Conservation (phyloP, 345 rosid species). For the Schrenkiella parvula region DNA sequence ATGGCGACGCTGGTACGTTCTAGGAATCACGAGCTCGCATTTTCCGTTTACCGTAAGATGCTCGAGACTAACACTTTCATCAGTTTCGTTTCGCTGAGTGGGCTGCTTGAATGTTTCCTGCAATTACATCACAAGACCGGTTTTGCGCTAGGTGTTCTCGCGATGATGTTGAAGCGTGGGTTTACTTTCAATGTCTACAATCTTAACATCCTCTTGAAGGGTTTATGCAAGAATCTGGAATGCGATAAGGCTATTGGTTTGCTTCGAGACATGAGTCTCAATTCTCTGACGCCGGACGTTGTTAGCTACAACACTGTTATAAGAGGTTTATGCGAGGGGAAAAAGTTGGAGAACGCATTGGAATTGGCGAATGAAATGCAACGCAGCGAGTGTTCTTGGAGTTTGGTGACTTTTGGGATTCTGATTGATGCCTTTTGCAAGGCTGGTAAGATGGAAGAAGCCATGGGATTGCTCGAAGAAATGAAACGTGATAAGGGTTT, state of each 20-base stretch:
- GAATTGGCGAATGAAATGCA: slow-evolving; percentile 44
- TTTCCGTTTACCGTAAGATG: slow-evolving; percentile 46
- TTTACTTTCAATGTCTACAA: slow-evolving; percentile 39
- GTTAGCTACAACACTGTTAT: slow-evolving; percentile 48
- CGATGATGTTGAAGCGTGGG: slow-evolving; percentile 57
- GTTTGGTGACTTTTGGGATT: slow-evolving; percentile 40
- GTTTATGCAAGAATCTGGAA: slow-evolving; percentile 43
- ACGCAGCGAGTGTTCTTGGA: slow-evolving; percentile 34
- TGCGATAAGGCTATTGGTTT: slow-evolving; percentile 36
- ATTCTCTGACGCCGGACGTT: slow-evolving; percentile 35
- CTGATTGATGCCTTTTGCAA: slow-evolving; percentile 60
- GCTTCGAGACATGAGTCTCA: slow-evolving; percentile 40
- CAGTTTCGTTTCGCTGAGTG: slow-evolving; percentile 47
- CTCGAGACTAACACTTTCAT: slow-evolving; percentile 31
- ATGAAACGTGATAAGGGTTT: slow-evolving; percentile 45
- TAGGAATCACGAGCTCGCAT: slow-evolving; percentile 42
- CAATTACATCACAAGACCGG: slow-evolving; percentile 18
- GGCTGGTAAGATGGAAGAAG: slow-evolving; percentile 48
- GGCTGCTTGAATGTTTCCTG: slow-evolving; percentile 53
- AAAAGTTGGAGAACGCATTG: slow-evolving; percentile 38
- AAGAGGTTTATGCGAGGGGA: slow-evolving; percentile 49
- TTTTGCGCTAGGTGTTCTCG: slow-evolving; percentile 47
- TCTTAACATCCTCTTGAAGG: slow-evolving; percentile 50
- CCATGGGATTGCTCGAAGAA: slow-evolving; percentile 38
- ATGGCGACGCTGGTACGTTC: slow-evolving; percentile 49